Base-by-base conservation (phyloP, 2,329 filamentous ascomycete genomes). In the Hypoxylon sp. region DNA sequence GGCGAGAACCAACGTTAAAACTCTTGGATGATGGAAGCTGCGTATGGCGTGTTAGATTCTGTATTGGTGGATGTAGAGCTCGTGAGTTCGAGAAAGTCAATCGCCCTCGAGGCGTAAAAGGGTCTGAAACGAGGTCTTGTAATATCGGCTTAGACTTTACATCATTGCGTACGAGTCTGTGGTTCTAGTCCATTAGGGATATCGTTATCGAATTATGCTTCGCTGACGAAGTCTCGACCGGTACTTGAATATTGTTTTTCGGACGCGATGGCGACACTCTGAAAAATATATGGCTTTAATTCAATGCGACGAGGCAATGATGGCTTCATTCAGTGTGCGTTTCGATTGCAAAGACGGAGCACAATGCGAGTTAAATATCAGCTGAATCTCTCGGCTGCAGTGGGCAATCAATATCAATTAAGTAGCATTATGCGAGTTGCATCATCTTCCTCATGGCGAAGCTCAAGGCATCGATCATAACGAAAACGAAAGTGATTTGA, bases 391-490 rank as follows among this genome's bases (percentile, higher is more conserved):
- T 11, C 10, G 13, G 24, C 22, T 5, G 6, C 29, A 31, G 8
- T 6, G 9, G 6, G 29, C 29, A 31, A 31, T 31, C 8, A 9
- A 6, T 9, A 31, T 31, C 2, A 9, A 8, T 6, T 9, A 31
- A 5, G 29, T 8, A 6, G 6, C 6, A 31, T 9, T 6, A 6
- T 1, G 8, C 8, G 6, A 11, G 11, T 44, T 10, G 14, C 1
- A 22, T 44, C 5, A 42, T 63, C 65, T 68, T 68, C 65, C 46
- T 68, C 56, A 65, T 68, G 65, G 31, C 65, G 39, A 64, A 61
- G 60, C 65, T 14, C 60, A 3, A 61, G 44, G 60, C 65, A 65
- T 14, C 56, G 65, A 3, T 24, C 65, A 68, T n/a, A 65, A 68
- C 9, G 65, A 68, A 68, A 68, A 68, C 51, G n/a, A 52, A 44